Base-by-base conservation (phyloP, 495 filamentous ascomycete genomes). In the Friedmanniomyces endolithicus region DNA sequence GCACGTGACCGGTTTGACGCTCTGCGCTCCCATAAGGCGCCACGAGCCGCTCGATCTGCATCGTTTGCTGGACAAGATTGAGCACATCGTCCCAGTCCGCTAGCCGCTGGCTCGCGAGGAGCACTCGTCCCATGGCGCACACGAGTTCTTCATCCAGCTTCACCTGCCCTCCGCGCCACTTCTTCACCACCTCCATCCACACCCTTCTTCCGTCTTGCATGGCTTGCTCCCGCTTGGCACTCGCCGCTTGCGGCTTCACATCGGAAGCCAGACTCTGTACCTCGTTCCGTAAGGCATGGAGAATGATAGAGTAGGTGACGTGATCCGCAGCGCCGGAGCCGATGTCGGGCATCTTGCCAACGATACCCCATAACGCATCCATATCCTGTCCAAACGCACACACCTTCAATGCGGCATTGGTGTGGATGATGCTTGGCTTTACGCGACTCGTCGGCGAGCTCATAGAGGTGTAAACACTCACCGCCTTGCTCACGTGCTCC, bases 391-490 rank as follows among this genome's bases (percentile, higher is more conserved):
- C 78, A 22, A 77, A 72, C 24, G 79, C 76, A 64, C 90, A 96
- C 2, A 88, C 84, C 41, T 83, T 81, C 14, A 98, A 72, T 53
- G 89, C 78, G 7, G 88, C 87, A 66, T 98, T 96, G 45, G 83
- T 80, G 64, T 97, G 92, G 46, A 86, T 83, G 11, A 84, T 82
- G 55, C 77, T 81, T 0, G 81, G 85, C 55, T 79, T 70, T 48
- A 90, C 69, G 1, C 67, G 68, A 0, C 76, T 77, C 37, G 77
- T 81, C 1, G 74, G 66, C 1, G 67, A 70, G 34, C 72, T 70
- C 72, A 95, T 84, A 41, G 79, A 82, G 55, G 81, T 74, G 69
- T 92, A 96, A 7, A 62, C 44, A 27, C 44, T 54, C 14, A 62
- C 34, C 3, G 59, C 59, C 34, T 52, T 53, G 12, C 11, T 44